Base-by-base conservation (phyloP, 2,329 filamentous ascomycete genomes). In the Fusarium decemcellulare region DNA sequence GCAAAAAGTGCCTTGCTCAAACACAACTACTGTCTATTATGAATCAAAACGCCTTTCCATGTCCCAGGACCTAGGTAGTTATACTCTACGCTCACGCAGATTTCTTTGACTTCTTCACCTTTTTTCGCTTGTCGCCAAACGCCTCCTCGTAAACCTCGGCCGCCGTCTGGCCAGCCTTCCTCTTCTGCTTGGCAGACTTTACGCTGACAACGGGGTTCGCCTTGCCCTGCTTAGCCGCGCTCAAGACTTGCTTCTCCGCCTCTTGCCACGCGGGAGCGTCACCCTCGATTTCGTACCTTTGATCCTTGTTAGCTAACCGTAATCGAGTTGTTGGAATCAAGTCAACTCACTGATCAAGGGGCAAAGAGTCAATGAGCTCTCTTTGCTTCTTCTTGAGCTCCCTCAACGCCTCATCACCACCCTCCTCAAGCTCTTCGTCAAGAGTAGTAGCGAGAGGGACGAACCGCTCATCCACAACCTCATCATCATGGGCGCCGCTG, bases 361-460 rank as follows among this genome's bases (percentile, higher is more conserved):
- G 95, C 66, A 98, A 83, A 67, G 94, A 92, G 83, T 98, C 93
- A 75, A 98, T 97, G 70, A 98, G 84, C 72, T 93, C 93, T 74
- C 92, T 90, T 80, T 97, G 93, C 81, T 95, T 93, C 79, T 93
- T 90, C 72, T 88, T 89, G 74, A 97, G 83, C 63, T 89, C 90
- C 50, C 85, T 85, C 65, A 94, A 81, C 29, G 93, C 90, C 79
- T 96, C 91, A 65, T 95, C 90, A 2, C 92, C 94, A 15, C 91
- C 95, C 76, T 96, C 93, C 58, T 91, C 91, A 16, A 98, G 85
- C 79, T 98, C 96, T 10, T 96, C 93, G 32, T 94, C 89, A 8
- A 98, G 83, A 7, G 87, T 86, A 46, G 87, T 88, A 52, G 90
- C 86, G n/a, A 97, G 82, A 0, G 94, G 92, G 57, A 88, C 87